Conservation (phyloP, 192 early-diverging fungal genomes). For the Backusella tarrabulga region DNA sequence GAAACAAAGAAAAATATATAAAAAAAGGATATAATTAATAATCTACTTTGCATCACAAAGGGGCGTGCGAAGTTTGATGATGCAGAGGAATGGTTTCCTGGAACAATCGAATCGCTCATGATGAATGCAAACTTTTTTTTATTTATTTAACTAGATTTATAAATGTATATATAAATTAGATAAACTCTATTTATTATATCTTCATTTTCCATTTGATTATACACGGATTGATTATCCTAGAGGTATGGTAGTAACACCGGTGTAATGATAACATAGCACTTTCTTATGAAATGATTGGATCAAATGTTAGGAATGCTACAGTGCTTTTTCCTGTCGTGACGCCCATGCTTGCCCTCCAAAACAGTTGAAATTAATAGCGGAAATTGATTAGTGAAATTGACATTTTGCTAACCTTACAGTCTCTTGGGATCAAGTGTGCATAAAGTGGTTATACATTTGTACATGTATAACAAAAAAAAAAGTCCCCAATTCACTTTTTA, state of each 20-base stretch:
- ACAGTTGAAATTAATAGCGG: slow-evolving; percentile 8
- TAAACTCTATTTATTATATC: background rate
- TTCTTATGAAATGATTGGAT: background rate
- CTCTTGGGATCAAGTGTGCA: background rate
- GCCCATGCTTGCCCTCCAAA: background rate
- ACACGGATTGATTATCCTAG: background rate
- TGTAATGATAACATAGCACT: background rate
- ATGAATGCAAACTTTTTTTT: background rate
- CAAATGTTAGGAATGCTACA: background rate
- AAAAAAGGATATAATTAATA: background rate
- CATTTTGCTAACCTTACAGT: background rate
- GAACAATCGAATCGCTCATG: background rate
- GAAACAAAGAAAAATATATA: background rate
- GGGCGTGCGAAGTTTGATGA: background rate
- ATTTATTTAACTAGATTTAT: background rate
- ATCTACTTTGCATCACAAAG: background rate
- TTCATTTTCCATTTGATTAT: background rate
- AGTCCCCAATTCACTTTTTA: background rate
- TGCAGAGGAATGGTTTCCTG: background rate
- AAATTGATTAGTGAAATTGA: background rate
- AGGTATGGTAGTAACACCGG: background rate
- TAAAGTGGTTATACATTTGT: background rate
- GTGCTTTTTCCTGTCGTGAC: background rate
- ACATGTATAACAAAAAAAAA: background rate
- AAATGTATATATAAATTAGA: background rate